Conservation (phyloP, 2,329 filamentous ascomycete species). For the Huntiella omanensis region DNA sequence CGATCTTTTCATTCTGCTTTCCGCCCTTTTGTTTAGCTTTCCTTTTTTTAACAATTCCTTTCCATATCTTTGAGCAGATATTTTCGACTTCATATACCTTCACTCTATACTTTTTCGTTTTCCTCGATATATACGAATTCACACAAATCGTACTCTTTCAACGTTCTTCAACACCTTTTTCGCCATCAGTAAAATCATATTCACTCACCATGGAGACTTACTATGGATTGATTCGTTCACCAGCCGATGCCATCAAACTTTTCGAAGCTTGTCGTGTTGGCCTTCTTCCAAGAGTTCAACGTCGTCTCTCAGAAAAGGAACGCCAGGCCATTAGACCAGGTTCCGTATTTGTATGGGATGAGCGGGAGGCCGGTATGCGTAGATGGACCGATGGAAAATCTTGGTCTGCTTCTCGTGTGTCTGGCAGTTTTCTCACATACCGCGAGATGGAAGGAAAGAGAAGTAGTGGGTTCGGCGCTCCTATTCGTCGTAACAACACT, state of each 20-base stretch:
- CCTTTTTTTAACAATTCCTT: background rate
- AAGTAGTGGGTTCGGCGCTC: slow-evolving; percentile 51
- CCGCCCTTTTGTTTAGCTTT: background rate
- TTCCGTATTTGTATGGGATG: slow-evolving; percentile 99
- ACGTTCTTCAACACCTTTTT: background rate
- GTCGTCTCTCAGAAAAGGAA: slow-evolving; percentile 89
- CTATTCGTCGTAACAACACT: slow-evolving; percentile 23
- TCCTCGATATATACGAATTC: background rate
- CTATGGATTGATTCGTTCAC: slow-evolving; percentile 84
- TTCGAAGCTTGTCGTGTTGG: slow-evolving; percentile 92
- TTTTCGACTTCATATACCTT: background rate
- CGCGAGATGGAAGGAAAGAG: slow-evolving; percentile 98
- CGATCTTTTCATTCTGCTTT: background rate
- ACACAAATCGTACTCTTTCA: background rate
- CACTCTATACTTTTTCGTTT: background rate
- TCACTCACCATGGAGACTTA: slow-evolving; percentile 76
- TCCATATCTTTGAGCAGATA: too few species aligned
- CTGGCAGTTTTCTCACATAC: slow-evolving; percentile 92
- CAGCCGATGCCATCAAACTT: slow-evolving; percentile 90
- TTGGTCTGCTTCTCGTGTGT: slow-evolving; percentile 94
- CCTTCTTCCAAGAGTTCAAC: slow-evolving; percentile 75
- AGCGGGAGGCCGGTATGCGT: slow-evolving; percentile 93
- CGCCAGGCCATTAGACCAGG: slow-evolving; percentile 88
- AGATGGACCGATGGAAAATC: slow-evolving; percentile 98
- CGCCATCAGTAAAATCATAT: background rate